phyloP scores from a whole-genome alignment of 1,284 basidiomycete species.

The Trametes hirsuta region DNA sequence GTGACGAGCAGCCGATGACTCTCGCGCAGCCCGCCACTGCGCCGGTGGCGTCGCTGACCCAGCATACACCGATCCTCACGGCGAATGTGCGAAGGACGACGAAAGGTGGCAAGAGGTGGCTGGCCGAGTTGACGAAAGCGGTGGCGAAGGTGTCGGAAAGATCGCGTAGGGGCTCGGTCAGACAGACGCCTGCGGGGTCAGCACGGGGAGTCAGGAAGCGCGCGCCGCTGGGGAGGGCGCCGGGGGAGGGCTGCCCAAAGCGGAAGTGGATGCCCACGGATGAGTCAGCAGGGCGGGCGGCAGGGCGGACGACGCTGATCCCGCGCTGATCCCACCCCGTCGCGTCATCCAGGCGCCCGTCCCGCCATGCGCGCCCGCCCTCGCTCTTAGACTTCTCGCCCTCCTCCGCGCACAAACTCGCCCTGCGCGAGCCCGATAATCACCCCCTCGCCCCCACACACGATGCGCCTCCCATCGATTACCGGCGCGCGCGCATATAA shows the following conservation, averaged over 20 bases:
- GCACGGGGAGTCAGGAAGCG: too few species aligned
- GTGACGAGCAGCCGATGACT: too few species aligned
- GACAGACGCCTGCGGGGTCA: not conserved
- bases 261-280: not conserved
- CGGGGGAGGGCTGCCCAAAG: too few species aligned
- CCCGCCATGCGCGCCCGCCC: not conserved
- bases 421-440: not conserved
- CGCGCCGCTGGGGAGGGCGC: too few species aligned
- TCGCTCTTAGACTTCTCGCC: too few species aligned
- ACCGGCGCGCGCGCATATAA: constrained; percentile 3
- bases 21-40: too few species aligned
- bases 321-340: not conserved
- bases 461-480: constrained; percentile 19
- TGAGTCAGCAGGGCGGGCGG: not conserved
- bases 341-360: not conserved
- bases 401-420: not conserved
- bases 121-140: not conserved
- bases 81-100: too few species aligned
- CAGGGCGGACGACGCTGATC: too few species aligned
- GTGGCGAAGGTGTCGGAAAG: not conserved
- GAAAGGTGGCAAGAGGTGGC: not conserved
- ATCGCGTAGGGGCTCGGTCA: not conserved
- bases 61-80: too few species aligned
- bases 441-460: not conserved
- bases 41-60: too few species aligned